A percentile compares a stretch with the other conserved stretches of the same genome.
phyloP scores from a whole-genome alignment of 805 yeast species.

The Kazachstania martiniae region DNA sequence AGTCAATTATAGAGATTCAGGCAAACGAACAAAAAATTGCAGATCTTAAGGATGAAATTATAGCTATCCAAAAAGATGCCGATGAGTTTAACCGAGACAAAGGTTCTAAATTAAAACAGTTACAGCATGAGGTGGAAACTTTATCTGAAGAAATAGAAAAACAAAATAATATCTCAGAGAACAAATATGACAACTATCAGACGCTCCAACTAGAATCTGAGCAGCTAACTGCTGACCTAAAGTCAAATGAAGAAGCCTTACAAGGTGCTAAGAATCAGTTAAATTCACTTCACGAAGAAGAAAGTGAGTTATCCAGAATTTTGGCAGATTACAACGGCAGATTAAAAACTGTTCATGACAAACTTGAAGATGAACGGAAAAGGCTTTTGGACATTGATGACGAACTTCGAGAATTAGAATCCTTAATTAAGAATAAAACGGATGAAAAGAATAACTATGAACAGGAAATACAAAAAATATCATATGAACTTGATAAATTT shows the following conservation, averaged over 20 bases:
- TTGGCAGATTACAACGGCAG: no score
- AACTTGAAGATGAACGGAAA: constrained; percentile 35
- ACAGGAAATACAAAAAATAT: constrained; percentile 41
- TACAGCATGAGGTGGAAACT: constrained; percentile 40
- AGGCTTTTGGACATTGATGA: constrained; percentile 60
- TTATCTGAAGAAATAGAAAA: constrained; percentile 29
- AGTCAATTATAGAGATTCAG: constrained; percentile 30
- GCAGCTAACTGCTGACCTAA: constrained; percentile 49
- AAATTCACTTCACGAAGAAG: constrained; percentile 8
- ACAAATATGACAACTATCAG: constrained; percentile 46
- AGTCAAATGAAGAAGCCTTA: constrained; percentile 33
- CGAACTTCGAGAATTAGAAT: constrained; percentile 54
- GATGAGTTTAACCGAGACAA: constrained; percentile 71
- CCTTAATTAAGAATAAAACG: constrained; percentile 34
- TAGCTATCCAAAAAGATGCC: constrained; percentile 58
- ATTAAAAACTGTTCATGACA: no score
- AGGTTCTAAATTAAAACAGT: constrained; percentile 63
- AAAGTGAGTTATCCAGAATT: constrained; percentile 18
- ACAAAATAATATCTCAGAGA: constrained; percentile 33
- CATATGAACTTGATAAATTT: constrained; percentile 45
- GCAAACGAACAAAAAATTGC: constrained; percentile 27
- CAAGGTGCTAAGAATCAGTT: constrained; percentile 6
- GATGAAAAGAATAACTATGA: constrained; percentile 35
- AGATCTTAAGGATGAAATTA: constrained; percentile 34
- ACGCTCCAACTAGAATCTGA: constrained; percentile 59